A percentile compares a stretch with the other conserved stretches of the same genome.
phyloP scores from a whole-genome alignment of 2,329 filamentous ascomycete species.

The Aspergillus amoenus region DNA sequence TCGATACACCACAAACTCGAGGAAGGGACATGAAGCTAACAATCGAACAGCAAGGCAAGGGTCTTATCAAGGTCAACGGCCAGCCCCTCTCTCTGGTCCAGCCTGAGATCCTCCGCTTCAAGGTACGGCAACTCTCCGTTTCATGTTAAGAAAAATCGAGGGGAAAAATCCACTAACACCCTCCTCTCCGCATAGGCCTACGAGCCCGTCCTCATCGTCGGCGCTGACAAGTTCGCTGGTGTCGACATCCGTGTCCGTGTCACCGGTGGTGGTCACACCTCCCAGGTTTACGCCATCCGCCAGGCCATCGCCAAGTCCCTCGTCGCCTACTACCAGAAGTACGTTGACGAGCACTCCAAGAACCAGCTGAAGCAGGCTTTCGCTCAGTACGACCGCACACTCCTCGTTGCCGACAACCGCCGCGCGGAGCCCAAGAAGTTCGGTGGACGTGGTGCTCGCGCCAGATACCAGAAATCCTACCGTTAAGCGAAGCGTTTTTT shows the following conservation, averaged over 20 bases:
- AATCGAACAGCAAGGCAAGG: slow-evolving; percentile 66
- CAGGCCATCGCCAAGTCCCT: slow-evolving; percentile 98
- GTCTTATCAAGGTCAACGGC: slow-evolving; percentile 98
- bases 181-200: slow-evolving; percentile 65
- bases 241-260: slow-evolving; percentile 98
- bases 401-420: slow-evolving; percentile 98
- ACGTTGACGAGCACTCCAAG: slow-evolving; percentile 99
- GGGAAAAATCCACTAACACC: slow-evolving; percentile 6
- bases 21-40: slow-evolving; percentile 8
- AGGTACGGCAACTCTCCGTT: slow-evolving; percentile 56
- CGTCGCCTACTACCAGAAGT: slow-evolving; percentile 99
- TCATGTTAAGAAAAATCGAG: background rate
- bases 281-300: slow-evolving; percentile 96
- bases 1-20: background rate
- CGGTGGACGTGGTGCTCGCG: slow-evolving; percentile 79
- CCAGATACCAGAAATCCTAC: slow-evolving; percentile 99
- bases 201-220: slow-evolving; percentile 96
- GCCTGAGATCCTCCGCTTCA: slow-evolving; percentile 97
- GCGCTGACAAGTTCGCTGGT: slow-evolving; percentile 93
- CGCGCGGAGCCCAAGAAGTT: slow-evolving; percentile 98
- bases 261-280: slow-evolving; percentile 94
- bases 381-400: slow-evolving; percentile 92
- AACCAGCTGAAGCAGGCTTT: slow-evolving; percentile 98
- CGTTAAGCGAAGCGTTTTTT: slow-evolving; percentile 63
- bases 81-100: slow-evolving; percentile 90